Base-by-base conservation (phyloP, 108 stramenopile genomes). In the Nitzschia sp. region DNA sequence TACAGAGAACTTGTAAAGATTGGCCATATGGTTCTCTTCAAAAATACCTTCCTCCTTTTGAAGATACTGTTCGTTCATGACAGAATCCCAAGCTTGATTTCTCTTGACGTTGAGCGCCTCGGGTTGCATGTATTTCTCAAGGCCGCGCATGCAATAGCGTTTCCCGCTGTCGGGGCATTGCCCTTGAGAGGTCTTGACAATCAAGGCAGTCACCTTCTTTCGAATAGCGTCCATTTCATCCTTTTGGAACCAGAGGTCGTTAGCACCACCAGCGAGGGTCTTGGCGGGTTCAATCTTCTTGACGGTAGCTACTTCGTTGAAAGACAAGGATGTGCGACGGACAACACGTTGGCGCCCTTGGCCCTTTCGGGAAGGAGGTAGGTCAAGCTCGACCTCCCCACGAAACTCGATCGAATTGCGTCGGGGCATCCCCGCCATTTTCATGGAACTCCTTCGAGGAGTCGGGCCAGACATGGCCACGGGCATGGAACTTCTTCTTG, bases 41-140 rank as follows among this genome's bases (percentile, higher is more conserved):
- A 41, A 60, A 19, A 38, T 6, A 30, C 36, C 59, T 16, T 34
- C 59, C 3, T 38, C 2, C n/a, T 6, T n/a, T 60, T 60, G 59
- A 19, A 44, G 19, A 53, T 34, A 60, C 29, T 71, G 69, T 25
- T 71, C 69, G 21, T 71, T 46, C 13, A 71, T 32, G 0, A 71
- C 69, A 27, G 48, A 29, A 62, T 71, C 60, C 52, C 69, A 62
- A 16, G 69, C 69, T 61, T 52, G 56, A 53, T 26, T 21, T 38
- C 47, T 54, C 21, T 67, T 67, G 1, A 67, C 36, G 21, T 35
- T 36, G 0, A 22, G 21, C 0, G 36, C n/a, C 26, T 67, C 66
- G 0, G 66, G 66, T 22, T 28, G 11, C 33, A 67, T 34, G 17
- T 38, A 41, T 38, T 44, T 27, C 27, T 67, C 66, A 3, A 67